Evolutionary conservation across 805 yeast species (phyloP).

Genomic region (Suhomyces faveliae): DNA sequence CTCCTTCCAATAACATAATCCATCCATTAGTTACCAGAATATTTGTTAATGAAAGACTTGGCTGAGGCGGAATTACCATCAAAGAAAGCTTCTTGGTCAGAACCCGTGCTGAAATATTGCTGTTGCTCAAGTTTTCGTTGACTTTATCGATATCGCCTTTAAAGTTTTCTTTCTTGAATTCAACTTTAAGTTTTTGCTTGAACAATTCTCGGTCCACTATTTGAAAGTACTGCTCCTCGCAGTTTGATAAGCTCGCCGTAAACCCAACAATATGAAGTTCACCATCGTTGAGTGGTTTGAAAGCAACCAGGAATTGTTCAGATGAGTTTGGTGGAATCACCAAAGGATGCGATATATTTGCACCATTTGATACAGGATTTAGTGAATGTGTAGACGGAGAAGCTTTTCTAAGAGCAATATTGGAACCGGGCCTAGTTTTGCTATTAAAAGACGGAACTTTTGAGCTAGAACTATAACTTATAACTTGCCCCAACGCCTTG

Average conservation of each 20-base stretch:
- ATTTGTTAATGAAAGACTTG: conserved; percentile 53
- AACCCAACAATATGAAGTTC: conserved; percentile 50
- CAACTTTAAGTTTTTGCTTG: conserved; percentile 10
- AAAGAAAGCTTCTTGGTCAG: conserved; percentile 20
- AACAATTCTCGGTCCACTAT: conserved; percentile 33
- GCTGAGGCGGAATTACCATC: conserved; percentile 52
- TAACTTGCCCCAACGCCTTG: conserved; percentile 2
- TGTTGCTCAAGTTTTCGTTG: conserved; percentile 25
- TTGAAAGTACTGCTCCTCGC: conserved; percentile 45
- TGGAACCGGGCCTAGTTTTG: conserved; percentile 3
- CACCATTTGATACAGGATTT: not conserved
- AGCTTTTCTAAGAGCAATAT: not conserved
- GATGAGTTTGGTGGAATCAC: conserved; percentile 27
- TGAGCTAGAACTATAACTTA: not conserved
- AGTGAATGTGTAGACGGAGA: not conserved
- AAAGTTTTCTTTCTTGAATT: conserved; percentile 4
- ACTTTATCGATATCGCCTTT: conserved; percentile 13
- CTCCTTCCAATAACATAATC: conserved; percentile 81
- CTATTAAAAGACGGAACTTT: not conserved
- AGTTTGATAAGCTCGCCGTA: conserved; percentile 48
- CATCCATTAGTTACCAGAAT: conserved; percentile 60
- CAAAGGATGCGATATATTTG: conserved; percentile 9
- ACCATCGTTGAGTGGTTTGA: conserved; percentile 53
- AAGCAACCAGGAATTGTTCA: conserved; percentile 41
- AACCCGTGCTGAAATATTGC: conserved; percentile 17